These are phyloP conservation scores for Xerocomus spinulosus DNA, from an alignment of 768 basidiomycete species.

Conservation along the genomic window DNA sequence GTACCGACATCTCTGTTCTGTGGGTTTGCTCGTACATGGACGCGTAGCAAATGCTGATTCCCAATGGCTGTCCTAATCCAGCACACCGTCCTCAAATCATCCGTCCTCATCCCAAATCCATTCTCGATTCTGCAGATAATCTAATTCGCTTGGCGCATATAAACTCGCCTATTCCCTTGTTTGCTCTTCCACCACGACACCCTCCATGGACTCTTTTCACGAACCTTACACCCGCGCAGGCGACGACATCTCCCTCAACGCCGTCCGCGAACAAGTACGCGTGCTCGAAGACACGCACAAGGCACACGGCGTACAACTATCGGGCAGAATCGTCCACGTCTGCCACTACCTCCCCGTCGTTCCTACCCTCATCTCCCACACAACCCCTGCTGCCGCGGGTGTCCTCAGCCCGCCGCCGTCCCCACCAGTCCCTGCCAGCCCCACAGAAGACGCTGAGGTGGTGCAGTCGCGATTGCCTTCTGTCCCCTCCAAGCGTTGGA, in stretches of 20 bases:
- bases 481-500: conserved; percentile 50
- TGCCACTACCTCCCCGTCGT: conserved; percentile 84
- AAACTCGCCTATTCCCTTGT: conserved; percentile 6
- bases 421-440: conserved; percentile 53
- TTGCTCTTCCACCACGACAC: background rate
- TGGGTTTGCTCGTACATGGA: too few species aligned
- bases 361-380: conserved; percentile 50
- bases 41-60: background rate
- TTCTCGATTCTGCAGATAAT: conserved; percentile 27
- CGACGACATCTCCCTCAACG: conserved; percentile 63
- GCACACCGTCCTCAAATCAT: conserved; percentile 23
- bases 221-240: conserved; percentile 64
- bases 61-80: conserved; percentile 30
- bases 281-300: conserved; percentile 69
- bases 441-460: conserved; percentile 10
- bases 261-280: conserved; percentile 69
- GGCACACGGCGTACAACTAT: conserved; percentile 66
- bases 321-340: conserved; percentile 88
- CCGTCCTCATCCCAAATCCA: conserved; percentile 16
- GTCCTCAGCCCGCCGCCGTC: conserved; percentile 75
- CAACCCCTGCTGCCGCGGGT: conserved; percentile 35
- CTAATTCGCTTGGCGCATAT: conserved; percentile 18
- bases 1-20: background rate
- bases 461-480: conserved; percentile 7
- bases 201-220: conserved; percentile 64